Evolutionary conservation across 225 moss, liverwort and hornwort species (phyloP), one percentile per base, ranked within the genome.

Genomic region (Marchantia polymorpha): DNA sequence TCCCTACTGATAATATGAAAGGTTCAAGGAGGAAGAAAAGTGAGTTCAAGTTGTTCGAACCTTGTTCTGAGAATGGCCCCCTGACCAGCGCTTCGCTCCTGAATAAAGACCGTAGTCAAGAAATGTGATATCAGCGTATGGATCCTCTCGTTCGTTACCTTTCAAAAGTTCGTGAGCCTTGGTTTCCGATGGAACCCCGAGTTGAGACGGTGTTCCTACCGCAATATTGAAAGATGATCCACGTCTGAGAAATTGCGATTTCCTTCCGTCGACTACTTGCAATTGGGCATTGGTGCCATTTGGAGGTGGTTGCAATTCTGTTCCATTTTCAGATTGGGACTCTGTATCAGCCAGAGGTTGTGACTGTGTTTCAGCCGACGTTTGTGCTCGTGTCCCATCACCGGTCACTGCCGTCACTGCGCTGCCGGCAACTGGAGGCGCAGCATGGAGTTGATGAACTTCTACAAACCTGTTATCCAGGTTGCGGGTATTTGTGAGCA

Each of bases 391-490:
- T 51, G 73, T 69, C 74, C 73, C 81, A 60, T 78, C 77, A 53
- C 67, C 78, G 23, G 52, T 73, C 67, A 66, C 74, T 68, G 73
- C 74, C 69, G 39, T 72, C 26, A n/a, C 12, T 50, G 54, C 22
- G 46, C 6, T 29, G n/a, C 56, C n/a, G 15, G 19, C n/a, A 27
- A 66, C n/a, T 56, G 68, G 25, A 22, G 86, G 77, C 46, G 80
- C 79, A 80, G 51, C 76, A 61, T 86, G 83, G 47, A 83, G 53
- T n/a, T 83, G 72, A 74, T 73, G 73, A 52, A 86, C 67, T 75
- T 86, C 78, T 67, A 80, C 80, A 77, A 80, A 81, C 69, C 83
- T 86, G 82, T n/a, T 53, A n/a, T 12, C 47, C n/a, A 47, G 12
- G 7, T 7, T 64, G 64, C 65, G 49, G 39, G 10, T n/a, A 16